Percentiles rank a stretch among this genome's conserved stretches.
These are phyloP conservation scores for Osmanthus fragrans DNA, from an alignment of 257 asterid genomes.

Conservation along the genomic window DNA sequence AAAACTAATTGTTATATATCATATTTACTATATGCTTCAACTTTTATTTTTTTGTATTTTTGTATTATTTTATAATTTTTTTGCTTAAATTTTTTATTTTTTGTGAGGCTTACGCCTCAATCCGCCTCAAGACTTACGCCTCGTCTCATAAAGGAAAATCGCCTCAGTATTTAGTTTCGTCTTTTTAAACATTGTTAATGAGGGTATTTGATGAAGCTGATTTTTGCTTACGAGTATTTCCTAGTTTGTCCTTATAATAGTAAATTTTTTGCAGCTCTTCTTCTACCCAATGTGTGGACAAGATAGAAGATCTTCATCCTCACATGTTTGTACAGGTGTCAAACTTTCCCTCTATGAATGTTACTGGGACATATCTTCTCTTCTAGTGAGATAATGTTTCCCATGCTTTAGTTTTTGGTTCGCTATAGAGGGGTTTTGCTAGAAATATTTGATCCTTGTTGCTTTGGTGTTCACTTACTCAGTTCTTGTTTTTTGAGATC, in stretches of 20 bases:
- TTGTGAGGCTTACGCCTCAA: too few relatives aligned
- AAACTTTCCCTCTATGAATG: background rate
- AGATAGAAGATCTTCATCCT: slow-evolving; percentile 70
- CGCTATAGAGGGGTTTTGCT: background rate
- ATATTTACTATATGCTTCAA: too few relatives aligned
- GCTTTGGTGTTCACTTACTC: background rate
- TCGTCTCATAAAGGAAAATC: too few relatives aligned
- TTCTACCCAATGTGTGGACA: slow-evolving; percentile 41
- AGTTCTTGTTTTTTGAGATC: background rate
- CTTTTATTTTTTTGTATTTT: too few relatives aligned
- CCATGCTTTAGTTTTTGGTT: background rate
- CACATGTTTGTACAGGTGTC: slow-evolving; percentile 69
- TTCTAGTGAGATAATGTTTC: background rate
- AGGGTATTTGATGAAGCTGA: background rate
- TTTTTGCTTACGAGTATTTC: background rate
- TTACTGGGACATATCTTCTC: background rate
- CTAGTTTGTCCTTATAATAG: slow-evolving; percentile 7
- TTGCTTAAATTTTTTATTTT: too few relatives aligned
- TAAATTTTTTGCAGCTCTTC: slow-evolving; percentile 43
- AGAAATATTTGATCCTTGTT: background rate
- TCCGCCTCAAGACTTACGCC: too few relatives aligned
- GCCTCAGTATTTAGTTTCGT: too few relatives aligned
- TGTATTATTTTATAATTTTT: too few relatives aligned
- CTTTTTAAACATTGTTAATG: too few relatives aligned
- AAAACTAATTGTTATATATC: too few relatives aligned